Conservation (phyloP, 768 basidiomycete genomes). For the Kwoniella botswanensis region DNA sequence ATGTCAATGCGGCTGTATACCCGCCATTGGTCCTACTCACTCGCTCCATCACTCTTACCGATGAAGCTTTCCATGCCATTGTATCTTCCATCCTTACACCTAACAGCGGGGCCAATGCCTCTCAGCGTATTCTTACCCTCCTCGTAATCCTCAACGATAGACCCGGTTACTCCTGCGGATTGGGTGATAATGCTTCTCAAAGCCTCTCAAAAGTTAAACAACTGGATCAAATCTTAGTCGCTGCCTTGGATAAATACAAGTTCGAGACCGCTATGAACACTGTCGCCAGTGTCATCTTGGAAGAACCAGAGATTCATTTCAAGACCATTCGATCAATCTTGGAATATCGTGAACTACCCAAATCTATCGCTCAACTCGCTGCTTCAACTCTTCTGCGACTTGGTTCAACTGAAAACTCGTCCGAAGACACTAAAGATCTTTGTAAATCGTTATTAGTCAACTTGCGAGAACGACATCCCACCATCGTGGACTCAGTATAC, state of each 20-base stretch:
- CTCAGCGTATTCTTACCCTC: conserved; percentile 50
- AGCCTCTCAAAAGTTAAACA: conserved; percentile 33
- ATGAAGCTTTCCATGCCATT: conserved; percentile 49
- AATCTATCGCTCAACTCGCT: conserved; percentile 23
- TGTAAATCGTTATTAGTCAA: conserved; percentile 31
- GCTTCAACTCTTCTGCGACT: conserved; percentile 18
- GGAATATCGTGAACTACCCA: conserved; percentile 25
- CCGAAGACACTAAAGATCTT: conserved; percentile 13
- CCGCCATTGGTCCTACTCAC: conserved; percentile 54
- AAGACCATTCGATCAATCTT: conserved; percentile 11
- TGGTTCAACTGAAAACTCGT: conserved; percentile 14
- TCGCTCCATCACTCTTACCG: conserved; percentile 48
- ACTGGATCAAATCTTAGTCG: conserved; percentile 39
- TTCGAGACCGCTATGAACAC: conserved; percentile 40
- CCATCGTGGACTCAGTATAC: conserved; percentile 34
- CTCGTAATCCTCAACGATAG: conserved; percentile 52
- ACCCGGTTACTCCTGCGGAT: conserved; percentile 32
- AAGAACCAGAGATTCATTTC: conserved; percentile 20
- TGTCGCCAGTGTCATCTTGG: conserved; percentile 17
- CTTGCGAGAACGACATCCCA: conserved; percentile 44
- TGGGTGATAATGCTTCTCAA: conserved; percentile 34
- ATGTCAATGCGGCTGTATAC: conserved; percentile 53
- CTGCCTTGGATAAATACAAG: conserved; percentile 45
- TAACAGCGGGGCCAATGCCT: conserved; percentile 43
- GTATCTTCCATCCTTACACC: conserved; percentile 41